Percentiles rank a stretch among this genome's conserved stretches.
Conservation (phyloP, 805 yeast species). For the Hanseniaspora occidentalis region DNA sequence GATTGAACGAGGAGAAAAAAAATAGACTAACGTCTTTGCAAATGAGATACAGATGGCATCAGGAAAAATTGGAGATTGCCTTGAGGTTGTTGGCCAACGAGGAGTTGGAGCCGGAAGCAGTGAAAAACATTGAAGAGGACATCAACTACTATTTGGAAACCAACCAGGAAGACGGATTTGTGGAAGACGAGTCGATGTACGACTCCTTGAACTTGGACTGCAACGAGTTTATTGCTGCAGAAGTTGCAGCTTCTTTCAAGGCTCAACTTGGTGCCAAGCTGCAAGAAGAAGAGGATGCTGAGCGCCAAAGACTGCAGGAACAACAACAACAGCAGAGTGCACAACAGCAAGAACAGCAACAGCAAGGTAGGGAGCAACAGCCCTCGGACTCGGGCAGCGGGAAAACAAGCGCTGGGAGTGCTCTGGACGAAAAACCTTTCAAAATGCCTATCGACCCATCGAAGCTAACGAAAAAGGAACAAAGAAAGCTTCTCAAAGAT, state of each 20-base stretch:
- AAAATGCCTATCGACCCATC: conserved; percentile 11
- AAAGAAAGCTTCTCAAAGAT: conserved; percentile 23
- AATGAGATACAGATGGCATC: conserved; percentile 71
- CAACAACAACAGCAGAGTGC: neutral
- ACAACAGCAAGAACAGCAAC: neutral
- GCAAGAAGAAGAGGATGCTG: conserved; percentile 11
- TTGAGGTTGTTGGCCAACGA: conserved; percentile 73
- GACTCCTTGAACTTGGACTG: conserved; percentile 67
- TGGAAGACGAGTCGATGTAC: conserved; percentile 90
- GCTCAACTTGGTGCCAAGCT: conserved; percentile 19
- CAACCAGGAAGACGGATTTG: conserved; percentile 81
- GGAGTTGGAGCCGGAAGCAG: conserved; percentile 61
- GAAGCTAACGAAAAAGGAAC: conserved; percentile 23
- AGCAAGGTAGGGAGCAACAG: neutral
- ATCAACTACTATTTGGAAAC: conserved; percentile 85
- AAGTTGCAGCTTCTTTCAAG: conserved; percentile 30
- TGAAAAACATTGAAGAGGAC: conserved; percentile 72
- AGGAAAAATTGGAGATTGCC: conserved; percentile 65
- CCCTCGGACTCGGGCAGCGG: neutral
- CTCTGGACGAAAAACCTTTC: neutral
- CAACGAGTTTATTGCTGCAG: conserved; percentile 38
- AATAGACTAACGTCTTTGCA: conserved; percentile 48
- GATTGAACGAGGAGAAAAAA: conserved; percentile 20
- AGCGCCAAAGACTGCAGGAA: neutral
- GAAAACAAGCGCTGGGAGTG: neutral